Evolutionary conservation across 2,329 filamentous ascomycete species (phyloP).

Genomic region (Ceratocystis colombiana): DNA sequence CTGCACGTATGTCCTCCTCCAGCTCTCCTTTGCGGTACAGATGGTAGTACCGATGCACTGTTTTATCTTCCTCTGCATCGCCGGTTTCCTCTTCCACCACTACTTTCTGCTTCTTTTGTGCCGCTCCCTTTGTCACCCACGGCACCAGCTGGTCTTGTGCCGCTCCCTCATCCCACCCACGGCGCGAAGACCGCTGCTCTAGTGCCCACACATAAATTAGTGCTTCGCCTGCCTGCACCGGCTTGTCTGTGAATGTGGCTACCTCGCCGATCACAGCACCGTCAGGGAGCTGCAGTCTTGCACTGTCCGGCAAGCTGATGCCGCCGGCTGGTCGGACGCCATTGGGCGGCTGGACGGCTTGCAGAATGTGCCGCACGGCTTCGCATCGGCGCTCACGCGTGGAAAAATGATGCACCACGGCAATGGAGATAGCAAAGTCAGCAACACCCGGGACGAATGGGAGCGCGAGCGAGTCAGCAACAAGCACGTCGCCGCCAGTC

Average conservation of each 20-base stretch:
- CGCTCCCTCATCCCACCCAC: slow-evolving; percentile 77
- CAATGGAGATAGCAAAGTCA: slow-evolving; percentile 90
- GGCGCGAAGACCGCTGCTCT: slow-evolving; percentile 75
- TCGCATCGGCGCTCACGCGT: slow-evolving; percentile 61
- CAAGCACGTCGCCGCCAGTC: slow-evolving; percentile 53
- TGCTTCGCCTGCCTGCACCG: slow-evolving; percentile 45
- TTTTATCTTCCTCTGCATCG: slow-evolving; percentile 36
- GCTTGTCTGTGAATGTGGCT: slow-evolving; percentile 31
- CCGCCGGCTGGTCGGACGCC: neutral
- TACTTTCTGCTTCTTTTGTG: slow-evolving; percentile 11
- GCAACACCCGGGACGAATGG: slow-evolving; percentile 54
- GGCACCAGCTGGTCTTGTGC: slow-evolving; percentile 91
- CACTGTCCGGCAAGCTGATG: slow-evolving; percentile 28
- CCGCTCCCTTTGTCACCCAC: slow-evolving; percentile 59
- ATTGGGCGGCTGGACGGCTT: slow-evolving; percentile 43
- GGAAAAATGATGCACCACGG: slow-evolving; percentile 87
- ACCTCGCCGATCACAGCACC: slow-evolving; percentile 16
- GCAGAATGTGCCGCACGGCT: slow-evolving; percentile 61
- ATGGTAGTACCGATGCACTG: slow-evolving; percentile 88
- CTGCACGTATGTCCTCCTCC: slow-evolving; percentile 63
- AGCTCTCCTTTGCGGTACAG: slow-evolving; percentile 80
- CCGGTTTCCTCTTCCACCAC: slow-evolving; percentile 5
- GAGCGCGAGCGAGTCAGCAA: slow-evolving; percentile 74
- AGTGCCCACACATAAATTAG: slow-evolving; percentile 92
- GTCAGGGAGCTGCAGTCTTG: slow-evolving; percentile 18